These are phyloP conservation scores for Abelmoschus esculentus DNA, from an alignment of 345 rosid genomes.

Conservation along the genomic window DNA sequence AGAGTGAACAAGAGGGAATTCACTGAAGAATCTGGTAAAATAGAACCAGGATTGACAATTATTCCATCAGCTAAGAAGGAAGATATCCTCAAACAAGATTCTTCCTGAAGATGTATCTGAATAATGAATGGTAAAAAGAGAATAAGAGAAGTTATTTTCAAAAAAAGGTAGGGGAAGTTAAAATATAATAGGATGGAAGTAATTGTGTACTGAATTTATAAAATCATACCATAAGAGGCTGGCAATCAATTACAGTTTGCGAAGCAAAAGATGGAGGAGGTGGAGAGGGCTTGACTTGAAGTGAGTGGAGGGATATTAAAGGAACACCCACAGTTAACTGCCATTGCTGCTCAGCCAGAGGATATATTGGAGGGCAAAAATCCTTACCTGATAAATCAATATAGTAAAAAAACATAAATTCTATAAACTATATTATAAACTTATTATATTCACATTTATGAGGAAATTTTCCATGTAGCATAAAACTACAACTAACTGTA, in stretches of 20 bases:
- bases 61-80: slow-evolving; percentile 97
- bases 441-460: not conserved
- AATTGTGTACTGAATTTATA: slow-evolving; percentile 1
- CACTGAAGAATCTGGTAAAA: slow-evolving; percentile 70
- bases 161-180: not conserved
- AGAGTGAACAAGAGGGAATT: slow-evolving; percentile 55
- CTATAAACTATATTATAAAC: not conserved
- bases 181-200: not conserved
- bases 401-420: not conserved
- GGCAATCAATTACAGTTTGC: slow-evolving; percentile 76
- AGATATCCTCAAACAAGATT: slow-evolving; percentile 86
- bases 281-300: slow-evolving; percentile 92
- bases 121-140: slow-evolving; percentile 13
- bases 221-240: slow-evolving; percentile 78
- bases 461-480: not conserved
- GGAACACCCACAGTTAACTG: slow-evolving; percentile 56
- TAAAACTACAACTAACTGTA: slow-evolving; percentile 21
- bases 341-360: slow-evolving; percentile 67
- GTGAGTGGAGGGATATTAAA: slow-evolving; percentile 68
- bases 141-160: not conserved
- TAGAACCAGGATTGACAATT: slow-evolving; percentile 70
- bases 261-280: slow-evolving; percentile 74
- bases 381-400: slow-evolving; percentile 47
- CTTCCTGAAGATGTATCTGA: slow-evolving; percentile 95
- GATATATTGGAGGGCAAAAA: slow-evolving; percentile 87